A percentile compares a stretch with the other conserved stretches of the same genome.
These are phyloP conservation scores for Pseudonectria foliicola DNA, from an alignment of 2,329 filamentous ascomycete species.

Conservation along the genomic window DNA sequence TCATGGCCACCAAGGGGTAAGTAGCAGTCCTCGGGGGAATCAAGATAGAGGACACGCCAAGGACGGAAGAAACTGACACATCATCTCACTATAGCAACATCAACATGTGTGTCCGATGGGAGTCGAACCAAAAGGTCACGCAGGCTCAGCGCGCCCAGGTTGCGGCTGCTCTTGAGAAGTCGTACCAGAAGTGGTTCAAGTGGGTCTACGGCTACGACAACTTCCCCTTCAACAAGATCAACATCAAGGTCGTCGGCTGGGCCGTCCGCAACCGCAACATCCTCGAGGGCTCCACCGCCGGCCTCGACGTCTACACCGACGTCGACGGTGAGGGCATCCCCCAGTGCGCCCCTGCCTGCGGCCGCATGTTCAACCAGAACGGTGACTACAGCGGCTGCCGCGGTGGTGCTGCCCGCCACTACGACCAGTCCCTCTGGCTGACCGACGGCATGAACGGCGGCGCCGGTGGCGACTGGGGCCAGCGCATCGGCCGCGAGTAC, in stretches of 20 bases:
- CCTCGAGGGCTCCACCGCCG: slow-evolving; percentile 30
- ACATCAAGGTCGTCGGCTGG: slow-evolving; percentile 36
- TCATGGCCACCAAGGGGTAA: slow-evolving; percentile 24
- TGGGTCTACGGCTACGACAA: slow-evolving; percentile 36
- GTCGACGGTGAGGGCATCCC: slow-evolving; percentile 32
- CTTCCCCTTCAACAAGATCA: slow-evolving; percentile 34
- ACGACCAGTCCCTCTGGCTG: slow-evolving; percentile 41
- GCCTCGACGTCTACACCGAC: slow-evolving; percentile 35
- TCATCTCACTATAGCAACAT: slow-evolving; percentile 4
- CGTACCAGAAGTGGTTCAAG: slow-evolving; percentile 35
- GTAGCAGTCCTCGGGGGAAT: too few relatives aligned
- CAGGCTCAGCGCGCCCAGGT: slow-evolving; percentile 32
- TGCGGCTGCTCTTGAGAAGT: slow-evolving; percentile 25
- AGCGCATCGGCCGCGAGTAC: slow-evolving; percentile 36
- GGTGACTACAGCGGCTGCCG: slow-evolving; percentile 33
- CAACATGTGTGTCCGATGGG: slow-evolving; percentile 36
- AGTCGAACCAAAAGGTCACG: slow-evolving; percentile 29
- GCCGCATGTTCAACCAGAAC: slow-evolving; percentile 38
- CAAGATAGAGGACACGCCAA: too few relatives aligned
- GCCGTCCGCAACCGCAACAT: slow-evolving; percentile 31
- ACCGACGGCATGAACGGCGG: slow-evolving; percentile 37
- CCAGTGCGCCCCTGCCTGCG: slow-evolving; percentile 33
- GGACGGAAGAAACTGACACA: neutral
- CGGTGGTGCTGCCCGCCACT: slow-evolving; percentile 28
- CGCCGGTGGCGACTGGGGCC: slow-evolving; percentile 41